Base-by-base conservation (phyloP, 2,329 filamentous ascomycete species). In the Phyllosticta citrichinensis region DNA sequence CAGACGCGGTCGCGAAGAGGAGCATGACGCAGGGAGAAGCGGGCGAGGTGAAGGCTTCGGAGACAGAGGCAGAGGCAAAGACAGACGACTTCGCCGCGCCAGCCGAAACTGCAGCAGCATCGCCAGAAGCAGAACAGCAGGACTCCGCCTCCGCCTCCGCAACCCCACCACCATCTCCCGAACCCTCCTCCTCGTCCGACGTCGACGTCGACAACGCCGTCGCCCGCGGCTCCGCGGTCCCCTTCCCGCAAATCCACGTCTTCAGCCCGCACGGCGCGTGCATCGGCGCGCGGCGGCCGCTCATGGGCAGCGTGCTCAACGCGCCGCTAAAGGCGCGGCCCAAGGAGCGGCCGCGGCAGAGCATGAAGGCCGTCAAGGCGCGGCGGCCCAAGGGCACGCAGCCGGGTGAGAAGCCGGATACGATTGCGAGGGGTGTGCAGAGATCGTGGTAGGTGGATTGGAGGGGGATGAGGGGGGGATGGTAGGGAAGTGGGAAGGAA, bases 241-340 rank as follows among this genome's bases (percentile, higher is more conserved):
- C 76, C 22, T 85, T 84, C 78, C 91, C 91, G 0, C 79, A 85
- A 10, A 82, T 99, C 6, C 92, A 97, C 66, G 84, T 97, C 0
- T 97, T 88, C 68, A 88, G 83, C 27, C 94, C 94, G 0, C 81
- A 91, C 62, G 94, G 94, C n/a, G 86, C 84, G 67, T 94, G 88
- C 66, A 79, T 97, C 30, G 87, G 81, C 0, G 75, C 77, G 10
- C 79, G 90, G 40, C 72, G 71, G 65, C 87, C 89, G 1, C 85
- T 95, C 79, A 85, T 87, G 66, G 89, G 84, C 6, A 91, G 86
- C 82, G 62, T 86, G 62, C 71, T 87, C 14, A 73, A 75, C 64
- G 76, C 77, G 65, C 84, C 83, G 70, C 82, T 83, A 27, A 77
- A 75, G 14, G 74, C 79, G 61, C 78, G 81, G 61, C 77, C 75